phyloP scores from a whole-genome alignment of 2,329 filamentous ascomycete genomes.

The Keithomyces neogunnii region DNA sequence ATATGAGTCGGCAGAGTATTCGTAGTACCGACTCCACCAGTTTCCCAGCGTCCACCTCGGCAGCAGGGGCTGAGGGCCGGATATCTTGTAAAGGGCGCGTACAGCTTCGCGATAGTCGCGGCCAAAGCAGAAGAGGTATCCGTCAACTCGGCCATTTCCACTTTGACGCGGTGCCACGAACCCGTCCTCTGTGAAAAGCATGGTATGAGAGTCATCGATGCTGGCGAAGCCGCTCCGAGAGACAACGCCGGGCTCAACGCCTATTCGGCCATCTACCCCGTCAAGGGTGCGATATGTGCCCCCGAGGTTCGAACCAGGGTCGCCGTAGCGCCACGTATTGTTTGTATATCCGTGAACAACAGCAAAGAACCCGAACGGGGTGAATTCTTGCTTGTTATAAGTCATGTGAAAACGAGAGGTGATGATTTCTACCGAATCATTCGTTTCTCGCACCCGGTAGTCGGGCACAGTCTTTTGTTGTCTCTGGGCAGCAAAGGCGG shows the following conservation, averaged over 20 bases:
- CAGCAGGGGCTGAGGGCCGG: constrained; percentile 45
- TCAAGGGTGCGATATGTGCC: constrained; percentile 49
- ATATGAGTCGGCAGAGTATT: constrained; percentile 48
- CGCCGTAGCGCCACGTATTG: constrained; percentile 41
- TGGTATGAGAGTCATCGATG: constrained; percentile 45
- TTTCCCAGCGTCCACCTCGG: constrained; percentile 53
- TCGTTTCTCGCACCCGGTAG: constrained; percentile 37
- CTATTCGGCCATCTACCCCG: constrained; percentile 38
- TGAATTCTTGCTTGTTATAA: constrained; percentile 51
- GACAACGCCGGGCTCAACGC: constrained; percentile 41
- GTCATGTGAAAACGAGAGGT: constrained; percentile 46
- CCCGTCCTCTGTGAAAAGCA: constrained; percentile 46
- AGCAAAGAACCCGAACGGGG: constrained; percentile 37
- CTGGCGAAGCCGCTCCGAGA: constrained; percentile 41
- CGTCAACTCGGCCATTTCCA: constrained; percentile 38
- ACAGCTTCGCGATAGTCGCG: constrained; percentile 47
- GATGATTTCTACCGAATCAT: constrained; percentile 43
- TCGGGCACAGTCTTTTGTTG: constrained; percentile 30
- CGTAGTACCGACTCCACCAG: constrained; percentile 58
- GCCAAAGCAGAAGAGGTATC: constrained; percentile 53
- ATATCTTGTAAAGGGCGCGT: constrained; percentile 44
- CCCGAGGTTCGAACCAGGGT: constrained; percentile 29
- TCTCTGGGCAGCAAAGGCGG: constrained; percentile 51
- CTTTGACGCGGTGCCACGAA: constrained; percentile 39
- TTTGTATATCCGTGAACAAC: constrained; percentile 31